Evolutionary conservation across 768 basidiomycete species (phyloP), one percentile per base, ranked within the genome.

Genomic region (Cubamyces lactineus): DNA sequence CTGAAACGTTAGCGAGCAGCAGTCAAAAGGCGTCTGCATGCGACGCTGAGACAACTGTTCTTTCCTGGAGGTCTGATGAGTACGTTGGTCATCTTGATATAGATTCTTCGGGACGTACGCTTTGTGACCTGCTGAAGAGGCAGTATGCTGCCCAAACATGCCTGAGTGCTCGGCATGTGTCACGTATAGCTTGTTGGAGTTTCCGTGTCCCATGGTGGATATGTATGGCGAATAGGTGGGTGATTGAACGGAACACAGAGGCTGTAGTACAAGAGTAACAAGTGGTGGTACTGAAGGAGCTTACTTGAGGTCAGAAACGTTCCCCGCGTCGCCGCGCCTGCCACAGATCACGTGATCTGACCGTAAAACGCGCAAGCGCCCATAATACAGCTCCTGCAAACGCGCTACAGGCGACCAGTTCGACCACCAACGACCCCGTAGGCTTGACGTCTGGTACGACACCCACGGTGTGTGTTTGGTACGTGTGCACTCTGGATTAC

Each of bases 111-210:
- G 47, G 57, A 52, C 86, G 61, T 69, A 91, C 87, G 81, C 80
- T 73, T 80, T 91, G 75, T 79, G 86, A 15, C 92, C 92, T 28
- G 81, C 82, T 11, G 91, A 91, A 23, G 91, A 82, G 0, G 92
- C 77, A 0, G 78, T 89, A 74, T 95, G 92, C 45, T 89, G 87
- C 38, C 92, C 92, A 70, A 89, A 82, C 43, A 84, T 78, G 45
- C 92, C 92, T 7, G 90, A 80, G 71, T 94, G 93, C 72, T 95
- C 92, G 23, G 90, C 87, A 71, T 94, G 92, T 3, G 92, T 95
- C 71, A 95, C 90, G 72, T 94, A 94, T 28, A 94, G 77, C 74
- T 93, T 93, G 81, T 89, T 81, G 34, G 88, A 89, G 71, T 91
- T 92, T 73, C 92, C 92, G 79, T 94, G 91, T 52, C 92, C 90